Conservation (phyloP, 352 stramenopile species). For the Elongisporangium anandrum region DNA sequence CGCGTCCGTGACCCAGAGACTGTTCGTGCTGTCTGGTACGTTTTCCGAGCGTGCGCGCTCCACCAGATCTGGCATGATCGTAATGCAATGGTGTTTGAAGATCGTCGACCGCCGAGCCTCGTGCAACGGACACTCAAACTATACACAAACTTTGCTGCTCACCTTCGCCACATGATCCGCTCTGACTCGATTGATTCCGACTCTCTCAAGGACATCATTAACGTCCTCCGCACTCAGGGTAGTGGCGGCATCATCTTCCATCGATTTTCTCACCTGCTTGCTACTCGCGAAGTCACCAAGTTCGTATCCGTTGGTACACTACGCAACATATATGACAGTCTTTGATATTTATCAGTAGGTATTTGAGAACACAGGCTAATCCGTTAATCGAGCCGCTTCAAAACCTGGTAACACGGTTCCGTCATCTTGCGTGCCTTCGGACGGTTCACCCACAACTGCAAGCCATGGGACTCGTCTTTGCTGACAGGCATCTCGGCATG, state of each 20-base stretch:
- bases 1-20: not conserved
- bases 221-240: too few relatives aligned
- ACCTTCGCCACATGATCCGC: too few relatives aligned
- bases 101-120: not conserved
- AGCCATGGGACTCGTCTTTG: constrained; percentile 5
- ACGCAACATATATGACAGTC: not conserved
- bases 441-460: constrained; percentile 22
- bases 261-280: not conserved
- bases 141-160: too few relatives aligned
- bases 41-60: not conserved
- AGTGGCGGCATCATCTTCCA: not conserved
- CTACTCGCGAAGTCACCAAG: not conserved
- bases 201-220: constrained; percentile 1
- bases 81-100: not conserved
- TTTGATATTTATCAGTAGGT: not conserved
- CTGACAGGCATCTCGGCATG: constrained; percentile 18
- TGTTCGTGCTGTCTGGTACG: not conserved
- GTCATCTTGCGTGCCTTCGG: constrained; percentile 12
- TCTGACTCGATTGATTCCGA: too few relatives aligned
- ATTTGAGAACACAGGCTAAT: constrained; percentile 4
- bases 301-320: not conserved
- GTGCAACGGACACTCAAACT: too few relatives aligned
- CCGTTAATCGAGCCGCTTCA: too few relatives aligned
- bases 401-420: constrained; percentile 16
- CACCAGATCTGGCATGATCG: not conserved